phyloP scores from a whole-genome alignment of 2,329 filamentous ascomycete species.

The Pezicula radicicola region DNA sequence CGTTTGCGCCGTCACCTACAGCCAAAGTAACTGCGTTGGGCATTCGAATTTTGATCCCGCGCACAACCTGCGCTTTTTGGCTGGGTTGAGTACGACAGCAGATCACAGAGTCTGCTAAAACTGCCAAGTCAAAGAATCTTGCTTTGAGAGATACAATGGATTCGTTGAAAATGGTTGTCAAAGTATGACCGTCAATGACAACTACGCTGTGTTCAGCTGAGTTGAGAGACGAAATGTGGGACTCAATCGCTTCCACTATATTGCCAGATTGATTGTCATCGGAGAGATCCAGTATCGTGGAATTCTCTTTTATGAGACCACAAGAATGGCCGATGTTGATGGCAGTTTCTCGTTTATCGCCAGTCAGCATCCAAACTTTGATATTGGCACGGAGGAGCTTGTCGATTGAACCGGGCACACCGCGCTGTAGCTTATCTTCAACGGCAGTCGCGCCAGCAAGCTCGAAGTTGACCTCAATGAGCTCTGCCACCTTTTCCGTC shows the following conservation, averaged over 20 bases:
- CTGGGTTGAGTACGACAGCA: constrained; percentile 88
- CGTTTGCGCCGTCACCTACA: constrained; percentile 91
- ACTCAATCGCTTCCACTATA: no score
- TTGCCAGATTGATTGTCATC: constrained; percentile 51
- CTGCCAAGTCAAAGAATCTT: constrained; percentile 72
- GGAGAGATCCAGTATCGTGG: no score
- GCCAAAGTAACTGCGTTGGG: constrained; percentile 74
- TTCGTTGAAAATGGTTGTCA: no score
- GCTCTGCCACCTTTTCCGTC: constrained; percentile 79
- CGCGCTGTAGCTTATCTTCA: constrained; percentile 87
- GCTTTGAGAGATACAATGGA: no score
- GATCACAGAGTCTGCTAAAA: constrained; percentile 82
- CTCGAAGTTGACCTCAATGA: constrained; percentile 79
- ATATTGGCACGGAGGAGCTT: constrained; percentile 85
- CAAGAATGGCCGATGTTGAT: constrained; percentile 77
- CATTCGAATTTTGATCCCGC: constrained; percentile 68
- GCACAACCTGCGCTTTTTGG: constrained; percentile 88
- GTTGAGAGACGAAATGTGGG: no score
- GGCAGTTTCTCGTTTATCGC: constrained; percentile 88
- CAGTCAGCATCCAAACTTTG: constrained; percentile 96
- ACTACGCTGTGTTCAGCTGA: constrained; percentile 70
- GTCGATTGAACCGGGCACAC: constrained; percentile 89
- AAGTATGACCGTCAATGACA: constrained; percentile 80
- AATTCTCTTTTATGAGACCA: no score
- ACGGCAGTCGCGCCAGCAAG: constrained; percentile 87